Percentiles rank a stretch among this genome's conserved stretches.
Evolutionary conservation across 495 filamentous ascomycete species (phyloP).

Genomic region (Monascus purpureus): DNA sequence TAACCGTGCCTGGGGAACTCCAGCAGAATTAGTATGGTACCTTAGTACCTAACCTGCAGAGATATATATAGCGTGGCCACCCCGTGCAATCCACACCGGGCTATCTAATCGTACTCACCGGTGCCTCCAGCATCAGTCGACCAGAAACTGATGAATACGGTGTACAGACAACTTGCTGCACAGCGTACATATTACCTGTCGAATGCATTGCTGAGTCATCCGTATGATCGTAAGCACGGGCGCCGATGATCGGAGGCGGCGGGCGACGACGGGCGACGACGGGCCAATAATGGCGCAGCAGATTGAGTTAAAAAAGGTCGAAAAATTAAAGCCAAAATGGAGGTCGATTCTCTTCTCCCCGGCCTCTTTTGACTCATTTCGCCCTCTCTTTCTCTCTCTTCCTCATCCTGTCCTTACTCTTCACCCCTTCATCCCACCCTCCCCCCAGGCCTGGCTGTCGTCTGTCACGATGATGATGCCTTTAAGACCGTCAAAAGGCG

Average conservation of each 20-base stretch:
- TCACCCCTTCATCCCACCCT: constrained; percentile 1
- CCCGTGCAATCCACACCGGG: no score
- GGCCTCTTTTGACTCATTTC: constrained; percentile 4
- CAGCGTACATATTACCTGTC: no score
- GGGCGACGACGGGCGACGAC: background rate
- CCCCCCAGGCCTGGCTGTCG: constrained; percentile 20
- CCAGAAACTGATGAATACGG: no score
- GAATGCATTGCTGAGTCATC: no score
- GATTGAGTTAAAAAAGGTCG: background rate
- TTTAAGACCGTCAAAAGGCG: constrained; percentile 34
- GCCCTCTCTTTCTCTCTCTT: constrained; percentile 15
- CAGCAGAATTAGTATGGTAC: no score
- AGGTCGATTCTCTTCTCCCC: constrained; percentile 10
- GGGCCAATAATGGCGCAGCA: constrained; percentile 1
- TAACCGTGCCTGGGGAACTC: no score
- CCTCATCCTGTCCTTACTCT: constrained; percentile 8
- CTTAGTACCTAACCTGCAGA: no score
- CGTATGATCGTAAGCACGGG: no score
- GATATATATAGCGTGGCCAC: no score
- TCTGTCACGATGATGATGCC: constrained; percentile 30
- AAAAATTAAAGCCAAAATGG: constrained; percentile 4
- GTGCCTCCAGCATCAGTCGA: no score
- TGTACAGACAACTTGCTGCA: no score
- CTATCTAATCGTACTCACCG: no score
- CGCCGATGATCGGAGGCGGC: constrained; percentile 6